Evolutionary conservation across 371 early-diverging fungal species (phyloP).

Genomic region (Nematocida ironsii): DNA sequence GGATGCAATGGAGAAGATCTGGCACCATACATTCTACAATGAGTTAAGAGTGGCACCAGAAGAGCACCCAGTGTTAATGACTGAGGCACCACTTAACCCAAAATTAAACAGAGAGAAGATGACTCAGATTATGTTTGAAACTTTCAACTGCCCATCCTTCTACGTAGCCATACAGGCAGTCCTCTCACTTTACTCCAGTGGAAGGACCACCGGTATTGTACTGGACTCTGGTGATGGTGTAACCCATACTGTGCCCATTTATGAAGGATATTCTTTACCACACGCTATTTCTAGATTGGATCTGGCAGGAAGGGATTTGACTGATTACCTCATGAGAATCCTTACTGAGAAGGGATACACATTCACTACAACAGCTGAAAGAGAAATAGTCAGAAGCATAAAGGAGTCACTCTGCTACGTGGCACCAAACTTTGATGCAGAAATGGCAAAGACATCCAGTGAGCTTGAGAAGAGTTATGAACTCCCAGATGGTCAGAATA

Average conservation of each 20-base stretch:
- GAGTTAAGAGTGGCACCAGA: conserved; percentile 81
- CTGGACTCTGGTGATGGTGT: conserved; percentile 99
- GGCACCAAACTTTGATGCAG: conserved; percentile 93
- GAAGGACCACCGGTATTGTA: conserved; percentile 99
- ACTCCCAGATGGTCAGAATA: conserved; percentile 96
- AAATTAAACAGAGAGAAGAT: conserved; percentile 99
- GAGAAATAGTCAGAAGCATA: conserved; percentile 98
- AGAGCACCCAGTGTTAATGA: conserved; percentile 95
- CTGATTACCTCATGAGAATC: conserved; percentile 88
- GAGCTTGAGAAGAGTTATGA: conserved; percentile 80
- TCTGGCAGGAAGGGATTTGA: conserved; percentile 89
- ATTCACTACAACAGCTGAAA: conserved; percentile 96
- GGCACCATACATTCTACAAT: conserved; percentile 95
- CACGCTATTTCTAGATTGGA: conserved; percentile 94
- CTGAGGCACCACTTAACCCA: conserved; percentile 98
- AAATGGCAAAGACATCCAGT: conserved; percentile 85
- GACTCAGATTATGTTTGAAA: conserved; percentile 99
- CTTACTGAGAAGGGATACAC: conserved; percentile 96
- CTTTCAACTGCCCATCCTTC: conserved; percentile 94
- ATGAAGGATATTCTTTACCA: conserved; percentile 98
- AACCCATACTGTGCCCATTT: conserved; percentile 97
- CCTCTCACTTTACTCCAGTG: conserved; percentile 90
- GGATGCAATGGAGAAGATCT: conserved; percentile 99
- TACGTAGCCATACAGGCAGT: conserved; percentile 98
- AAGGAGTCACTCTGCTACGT: conserved; percentile 99